Conservation (phyloP, 164 flowering plant genomes). For the Dillenia turbinata region DNA sequence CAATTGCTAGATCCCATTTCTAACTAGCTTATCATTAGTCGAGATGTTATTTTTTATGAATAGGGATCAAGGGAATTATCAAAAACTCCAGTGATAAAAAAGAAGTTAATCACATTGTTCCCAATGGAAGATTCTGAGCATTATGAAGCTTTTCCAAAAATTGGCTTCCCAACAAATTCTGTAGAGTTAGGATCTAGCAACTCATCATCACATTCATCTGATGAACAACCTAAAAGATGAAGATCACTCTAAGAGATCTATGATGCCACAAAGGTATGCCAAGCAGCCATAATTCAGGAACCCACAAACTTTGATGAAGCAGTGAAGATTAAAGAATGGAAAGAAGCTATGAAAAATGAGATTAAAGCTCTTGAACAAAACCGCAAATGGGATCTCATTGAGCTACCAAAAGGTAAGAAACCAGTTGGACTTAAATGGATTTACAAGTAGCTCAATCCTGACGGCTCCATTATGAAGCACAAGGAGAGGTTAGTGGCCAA, state of each 20-base stretch:
- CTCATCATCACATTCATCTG: too few relatives aligned
- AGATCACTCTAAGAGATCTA: too few relatives aligned
- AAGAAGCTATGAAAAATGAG: conserved; percentile 4
- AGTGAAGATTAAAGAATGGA: neutral
- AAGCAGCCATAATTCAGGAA: too few relatives aligned
- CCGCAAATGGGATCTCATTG: conserved; percentile 5
- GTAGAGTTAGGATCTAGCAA: too few relatives aligned
- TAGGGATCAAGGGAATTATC: neutral
- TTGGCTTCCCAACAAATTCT: too few relatives aligned
- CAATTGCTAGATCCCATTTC: neutral
- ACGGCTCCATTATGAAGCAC: neutral
- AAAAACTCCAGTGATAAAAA: too few relatives aligned
- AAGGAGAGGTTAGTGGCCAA: neutral
- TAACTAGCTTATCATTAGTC: neutral
- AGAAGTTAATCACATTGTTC: too few relatives aligned
- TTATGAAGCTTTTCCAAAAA: too few relatives aligned
- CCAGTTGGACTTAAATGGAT: conserved; percentile 1
- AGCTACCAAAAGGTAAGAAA: neutral
- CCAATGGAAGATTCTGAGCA: too few relatives aligned
- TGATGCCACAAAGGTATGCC: too few relatives aligned
- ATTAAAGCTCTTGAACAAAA: neutral
- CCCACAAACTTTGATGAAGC: too few relatives aligned
- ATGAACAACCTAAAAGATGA: too few relatives aligned
- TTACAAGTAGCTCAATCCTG: neutral
- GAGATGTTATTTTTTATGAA: conserved; percentile 5